phyloP scores from a whole-genome alignment of 192 early-diverging fungal species.

The Diversispora eburnea region DNA sequence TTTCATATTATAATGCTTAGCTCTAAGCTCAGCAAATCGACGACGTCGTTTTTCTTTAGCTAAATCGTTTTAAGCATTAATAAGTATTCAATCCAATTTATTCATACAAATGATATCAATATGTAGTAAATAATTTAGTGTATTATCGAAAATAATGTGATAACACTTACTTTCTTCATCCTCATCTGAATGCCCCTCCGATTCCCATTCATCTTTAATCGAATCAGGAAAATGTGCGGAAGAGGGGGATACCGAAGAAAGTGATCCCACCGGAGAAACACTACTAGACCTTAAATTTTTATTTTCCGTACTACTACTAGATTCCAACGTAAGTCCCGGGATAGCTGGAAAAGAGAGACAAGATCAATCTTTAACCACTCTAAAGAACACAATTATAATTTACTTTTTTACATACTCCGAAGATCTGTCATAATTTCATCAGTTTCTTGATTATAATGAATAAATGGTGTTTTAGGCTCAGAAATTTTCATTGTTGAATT shows the following conservation, averaged over 20 bases:
- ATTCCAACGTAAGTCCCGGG: slow-evolving; percentile 16
- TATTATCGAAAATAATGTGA: slow-evolving; percentile 10
- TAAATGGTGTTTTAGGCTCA: slow-evolving; percentile 94
- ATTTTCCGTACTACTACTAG: background rate
- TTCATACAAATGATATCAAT: background rate
- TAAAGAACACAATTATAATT: background rate
- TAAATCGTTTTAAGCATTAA: background rate
- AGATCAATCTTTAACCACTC: background rate
- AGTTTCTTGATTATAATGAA: slow-evolving; percentile 78
- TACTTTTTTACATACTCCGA: slow-evolving; percentile 37
- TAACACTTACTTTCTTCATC: slow-evolving; percentile 49
- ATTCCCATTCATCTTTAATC: slow-evolving; percentile 54
- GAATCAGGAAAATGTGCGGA: slow-evolving; percentile 26
- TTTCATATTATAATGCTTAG: slow-evolving; percentile 90
- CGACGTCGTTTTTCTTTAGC: slow-evolving; percentile 59
- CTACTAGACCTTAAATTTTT: background rate
- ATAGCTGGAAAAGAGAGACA: slow-evolving; percentile 12
- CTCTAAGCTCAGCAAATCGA: slow-evolving; percentile 72
- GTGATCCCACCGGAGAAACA: slow-evolving; percentile 18
- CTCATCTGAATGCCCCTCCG: slow-evolving; percentile 52
- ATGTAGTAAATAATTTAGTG: background rate
- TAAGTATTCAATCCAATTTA: background rate
- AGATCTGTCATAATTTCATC: slow-evolving; percentile 67
- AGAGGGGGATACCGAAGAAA: slow-evolving; percentile 19
- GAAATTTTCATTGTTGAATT: slow-evolving; percentile 93